Conservation (phyloP, 768 basidiomycete species). For the Russula sp. region DNA sequence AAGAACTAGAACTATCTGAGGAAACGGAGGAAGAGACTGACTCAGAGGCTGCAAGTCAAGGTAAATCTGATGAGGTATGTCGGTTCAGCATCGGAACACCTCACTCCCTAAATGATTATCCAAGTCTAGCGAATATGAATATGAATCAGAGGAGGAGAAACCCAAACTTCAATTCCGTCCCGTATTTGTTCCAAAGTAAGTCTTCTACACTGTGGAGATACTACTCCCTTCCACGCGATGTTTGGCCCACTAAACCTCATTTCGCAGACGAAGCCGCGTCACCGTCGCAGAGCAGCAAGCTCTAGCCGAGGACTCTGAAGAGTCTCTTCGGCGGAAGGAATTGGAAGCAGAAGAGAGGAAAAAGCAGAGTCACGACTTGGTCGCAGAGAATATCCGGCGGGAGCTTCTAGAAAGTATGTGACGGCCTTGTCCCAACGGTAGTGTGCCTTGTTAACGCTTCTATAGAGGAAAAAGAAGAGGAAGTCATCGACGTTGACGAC, state of each 20-base stretch:
- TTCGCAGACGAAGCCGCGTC: conserved; percentile 59
- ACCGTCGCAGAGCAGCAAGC: conserved; percentile 68
- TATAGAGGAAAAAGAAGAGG: conserved; percentile 82
- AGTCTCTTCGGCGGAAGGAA: conserved; percentile 61
- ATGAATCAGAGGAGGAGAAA: conserved; percentile 68
- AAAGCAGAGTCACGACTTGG: conserved; percentile 85
- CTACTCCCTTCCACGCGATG: background rate
- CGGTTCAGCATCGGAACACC: background rate
- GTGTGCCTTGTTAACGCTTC: background rate
- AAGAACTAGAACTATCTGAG: conserved; percentile 30
- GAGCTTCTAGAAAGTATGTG: conserved; percentile 89
- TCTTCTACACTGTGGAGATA: conserved; percentile 8
- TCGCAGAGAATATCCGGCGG: conserved; percentile 88
- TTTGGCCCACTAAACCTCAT: background rate
- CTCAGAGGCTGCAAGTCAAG: conserved; percentile 32
- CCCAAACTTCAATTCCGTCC: conserved; percentile 80
- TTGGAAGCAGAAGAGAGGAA: conserved; percentile 75
- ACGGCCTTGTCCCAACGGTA: background rate
- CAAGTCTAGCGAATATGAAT: conserved; percentile 85
- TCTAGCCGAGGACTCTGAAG: conserved; percentile 69
- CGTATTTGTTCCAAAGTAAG: conserved; percentile 92
- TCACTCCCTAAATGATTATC: conserved; percentile 23
- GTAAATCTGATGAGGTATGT: conserved; percentile 43
- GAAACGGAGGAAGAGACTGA: conserved; percentile 48
- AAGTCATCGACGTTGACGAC: conserved; percentile 87